Percentiles rank a stretch among this genome's conserved stretches.
These are phyloP conservation scores for Globisporangium mamillatum DNA, from an alignment of 352 stramenopile genomes.

Conservation along the genomic window DNA sequence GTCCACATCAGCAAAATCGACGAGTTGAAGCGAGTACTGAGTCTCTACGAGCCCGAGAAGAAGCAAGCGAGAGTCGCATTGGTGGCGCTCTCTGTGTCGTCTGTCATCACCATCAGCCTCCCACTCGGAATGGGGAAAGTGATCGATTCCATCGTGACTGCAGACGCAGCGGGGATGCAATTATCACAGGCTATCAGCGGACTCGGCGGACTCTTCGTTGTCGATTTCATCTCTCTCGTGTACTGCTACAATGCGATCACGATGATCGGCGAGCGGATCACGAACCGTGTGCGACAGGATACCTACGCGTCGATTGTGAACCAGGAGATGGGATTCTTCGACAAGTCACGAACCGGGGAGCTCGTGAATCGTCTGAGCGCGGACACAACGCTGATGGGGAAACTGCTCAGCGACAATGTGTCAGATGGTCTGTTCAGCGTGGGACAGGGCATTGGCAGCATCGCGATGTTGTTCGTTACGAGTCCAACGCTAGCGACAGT, in stretches of 20 bases:
- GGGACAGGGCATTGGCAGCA: slow-evolving; percentile 82
- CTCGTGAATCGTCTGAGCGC: slow-evolving; percentile 89
- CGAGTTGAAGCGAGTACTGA: slow-evolving; percentile 41
- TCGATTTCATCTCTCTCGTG: slow-evolving; percentile 68
- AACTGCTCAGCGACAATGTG: slow-evolving; percentile 91
- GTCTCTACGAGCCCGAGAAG: slow-evolving; percentile 72
- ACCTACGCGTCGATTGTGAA: slow-evolving; percentile 77
- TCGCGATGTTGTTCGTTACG: slow-evolving; percentile 90
- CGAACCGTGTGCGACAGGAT: slow-evolving; percentile 69
- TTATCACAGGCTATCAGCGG: slow-evolving; percentile 51
- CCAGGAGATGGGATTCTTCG: slow-evolving; percentile 92
- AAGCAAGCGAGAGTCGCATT: slow-evolving; percentile 43
- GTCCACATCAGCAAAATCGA: neutral
- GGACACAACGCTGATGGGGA: slow-evolving; percentile 90
- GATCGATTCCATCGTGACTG: slow-evolving; percentile 68
- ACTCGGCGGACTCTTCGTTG: slow-evolving; percentile 64
- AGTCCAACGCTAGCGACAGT: slow-evolving; percentile 86
- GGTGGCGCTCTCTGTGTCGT: slow-evolving; percentile 57
- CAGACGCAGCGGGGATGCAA: slow-evolving; percentile 30
- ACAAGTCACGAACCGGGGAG: slow-evolving; percentile 86
- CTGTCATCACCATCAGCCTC: slow-evolving; percentile 70
- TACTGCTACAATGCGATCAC: slow-evolving; percentile 76
- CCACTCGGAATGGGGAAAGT: slow-evolving; percentile 82
- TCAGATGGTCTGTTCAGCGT: slow-evolving; percentile 66
- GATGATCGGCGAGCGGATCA: slow-evolving; percentile 87